A percentile compares a stretch with the other conserved stretches of the same genome.
These are phyloP conservation scores for Lodderomyces theae DNA, from an alignment of 1,139 yeast genomes.

Conservation along the genomic window DNA sequence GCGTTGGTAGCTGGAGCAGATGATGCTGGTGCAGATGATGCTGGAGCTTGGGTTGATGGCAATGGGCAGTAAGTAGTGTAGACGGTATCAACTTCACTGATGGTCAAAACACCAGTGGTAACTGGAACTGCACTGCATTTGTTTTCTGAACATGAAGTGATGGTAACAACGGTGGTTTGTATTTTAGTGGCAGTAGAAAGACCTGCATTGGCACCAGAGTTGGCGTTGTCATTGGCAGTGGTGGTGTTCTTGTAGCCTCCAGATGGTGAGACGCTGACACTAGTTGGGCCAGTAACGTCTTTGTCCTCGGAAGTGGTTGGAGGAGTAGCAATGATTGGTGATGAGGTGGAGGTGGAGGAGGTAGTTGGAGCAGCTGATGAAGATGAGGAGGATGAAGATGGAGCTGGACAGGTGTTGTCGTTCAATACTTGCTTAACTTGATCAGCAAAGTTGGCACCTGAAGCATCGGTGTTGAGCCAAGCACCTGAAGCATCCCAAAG, in stretches of 20 bases:
- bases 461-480: constrained; percentile 44
- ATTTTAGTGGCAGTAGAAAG: constrained; percentile 19
- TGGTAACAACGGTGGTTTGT: constrained; percentile 35
- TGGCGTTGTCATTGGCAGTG: constrained; percentile 7
- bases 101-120: constrained; percentile 34
- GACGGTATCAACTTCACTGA: constrained; percentile 24
- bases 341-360: constrained; percentile 8
- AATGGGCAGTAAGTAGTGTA: constrained; percentile 37
- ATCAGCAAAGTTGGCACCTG: constrained; percentile 15
- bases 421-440: constrained; percentile 15
- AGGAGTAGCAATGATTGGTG: too few relatives aligned
- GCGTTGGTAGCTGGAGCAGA: constrained; percentile 6
- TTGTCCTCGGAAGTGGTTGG: constrained; percentile 7
- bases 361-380: too few relatives aligned
- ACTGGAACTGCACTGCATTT: constrained; percentile 30
- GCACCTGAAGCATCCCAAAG: constrained; percentile 93
- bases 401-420: constrained; percentile 12
- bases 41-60: constrained; percentile 13
- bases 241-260: constrained; percentile 7
- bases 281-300: constrained; percentile 4
- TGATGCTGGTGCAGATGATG: constrained; percentile 6
- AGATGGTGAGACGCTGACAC: constrained; percentile 7
- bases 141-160: constrained; percentile 45
- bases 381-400: constrained; percentile 14
- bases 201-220: too few relatives aligned